Percentiles rank a stretch among this genome's conserved stretches.
Conservation (phyloP, 495 filamentous ascomycete genomes). For the Aspergillus affinis region DNA sequence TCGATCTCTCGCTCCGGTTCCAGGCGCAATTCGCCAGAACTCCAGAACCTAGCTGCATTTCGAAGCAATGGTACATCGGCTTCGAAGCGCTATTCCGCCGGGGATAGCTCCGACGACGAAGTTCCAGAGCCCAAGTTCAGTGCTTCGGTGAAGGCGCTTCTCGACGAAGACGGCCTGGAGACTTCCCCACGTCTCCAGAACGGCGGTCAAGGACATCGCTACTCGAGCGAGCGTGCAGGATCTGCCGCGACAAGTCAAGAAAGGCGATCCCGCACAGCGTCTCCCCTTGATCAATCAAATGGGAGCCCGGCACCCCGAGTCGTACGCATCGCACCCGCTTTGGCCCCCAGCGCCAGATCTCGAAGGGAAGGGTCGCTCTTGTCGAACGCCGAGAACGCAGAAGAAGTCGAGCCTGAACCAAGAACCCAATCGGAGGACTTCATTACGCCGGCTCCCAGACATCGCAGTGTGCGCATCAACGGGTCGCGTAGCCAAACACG, state of each 20-base stretch:
- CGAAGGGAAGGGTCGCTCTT: constrained; percentile 36
- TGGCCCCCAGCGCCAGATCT: constrained; percentile 33
- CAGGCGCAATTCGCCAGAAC: constrained; percentile 41
- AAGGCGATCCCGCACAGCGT: constrained; percentile 39
- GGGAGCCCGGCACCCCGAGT: constrained; percentile 51
- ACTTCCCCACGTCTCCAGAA: constrained; percentile 52
- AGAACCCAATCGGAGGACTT: constrained; percentile 46
- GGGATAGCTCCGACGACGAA: constrained; percentile 74
- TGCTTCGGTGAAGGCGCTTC: constrained; percentile 72
- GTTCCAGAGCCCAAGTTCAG: constrained; percentile 77
- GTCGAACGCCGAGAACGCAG: constrained; percentile 31
- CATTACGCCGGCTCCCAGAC: constrained; percentile 65
- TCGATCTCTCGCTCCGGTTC: constrained; percentile 41
- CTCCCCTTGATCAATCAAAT: constrained; percentile 40
- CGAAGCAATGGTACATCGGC: constrained; percentile 21
- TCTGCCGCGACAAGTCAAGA: constrained; percentile 32
- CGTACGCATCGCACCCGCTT: constrained; percentile 57
- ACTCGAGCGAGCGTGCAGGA: constrained; percentile 24
- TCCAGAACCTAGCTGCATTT: constrained; percentile 21
- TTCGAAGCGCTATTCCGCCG: constrained; percentile 41
- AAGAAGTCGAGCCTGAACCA: constrained; percentile 28
- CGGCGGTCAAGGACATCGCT: constrained; percentile 34
- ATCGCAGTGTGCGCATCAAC: constrained; percentile 62
- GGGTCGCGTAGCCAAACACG: constrained; percentile 38
- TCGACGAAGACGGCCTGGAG: constrained; percentile 62